phyloP scores from a whole-genome alignment of 116 monocot species.

The Phalaenopsis hybrid region DNA sequence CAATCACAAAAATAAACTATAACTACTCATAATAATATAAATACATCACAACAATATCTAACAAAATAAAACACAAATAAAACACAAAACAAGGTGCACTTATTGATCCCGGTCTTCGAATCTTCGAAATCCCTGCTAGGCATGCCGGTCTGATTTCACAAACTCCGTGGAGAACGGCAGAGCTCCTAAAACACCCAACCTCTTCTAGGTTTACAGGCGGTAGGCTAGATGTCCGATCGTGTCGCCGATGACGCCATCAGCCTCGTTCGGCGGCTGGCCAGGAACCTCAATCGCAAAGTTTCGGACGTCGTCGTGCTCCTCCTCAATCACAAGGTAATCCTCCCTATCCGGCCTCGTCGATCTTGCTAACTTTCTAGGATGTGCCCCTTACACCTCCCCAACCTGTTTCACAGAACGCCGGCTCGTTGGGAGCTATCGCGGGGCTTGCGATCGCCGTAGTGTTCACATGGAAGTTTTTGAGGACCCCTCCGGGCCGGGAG shows the following conservation, averaged over 20 bases:
- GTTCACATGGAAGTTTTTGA: slow-evolving; percentile 82
- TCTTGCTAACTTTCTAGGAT: background rate
- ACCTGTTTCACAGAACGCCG: slow-evolving; percentile 40
- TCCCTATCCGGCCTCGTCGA: background rate
- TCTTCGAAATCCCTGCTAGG: too few species aligned
- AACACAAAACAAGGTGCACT: too few species aligned
- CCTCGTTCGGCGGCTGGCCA: slow-evolving; percentile 47
- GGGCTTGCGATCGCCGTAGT: slow-evolving; percentile 85
- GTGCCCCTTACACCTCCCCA: background rate
- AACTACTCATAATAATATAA: too few species aligned
- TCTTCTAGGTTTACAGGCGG: too few species aligned
- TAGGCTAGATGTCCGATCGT: slow-evolving; percentile 51
- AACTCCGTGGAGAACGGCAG: too few species aligned
- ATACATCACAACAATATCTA: too few species aligned
- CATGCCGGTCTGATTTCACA: too few species aligned
- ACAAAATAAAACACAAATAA: too few species aligned
- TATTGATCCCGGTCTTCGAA: too few species aligned
- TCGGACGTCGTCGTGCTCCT: slow-evolving; percentile 52
- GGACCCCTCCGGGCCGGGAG: slow-evolving; percentile 33
- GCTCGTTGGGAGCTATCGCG: slow-evolving; percentile 81
- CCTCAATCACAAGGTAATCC: slow-evolving; percentile 73
- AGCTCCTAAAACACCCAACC: too few species aligned
- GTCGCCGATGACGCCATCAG: slow-evolving; percentile 42
- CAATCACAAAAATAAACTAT: too few species aligned
- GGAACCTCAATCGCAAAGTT: slow-evolving; percentile 54